Base-by-base conservation (phyloP, 1,284 basidiomycete genomes). In the Pyrrhoderma lamaoense region DNA sequence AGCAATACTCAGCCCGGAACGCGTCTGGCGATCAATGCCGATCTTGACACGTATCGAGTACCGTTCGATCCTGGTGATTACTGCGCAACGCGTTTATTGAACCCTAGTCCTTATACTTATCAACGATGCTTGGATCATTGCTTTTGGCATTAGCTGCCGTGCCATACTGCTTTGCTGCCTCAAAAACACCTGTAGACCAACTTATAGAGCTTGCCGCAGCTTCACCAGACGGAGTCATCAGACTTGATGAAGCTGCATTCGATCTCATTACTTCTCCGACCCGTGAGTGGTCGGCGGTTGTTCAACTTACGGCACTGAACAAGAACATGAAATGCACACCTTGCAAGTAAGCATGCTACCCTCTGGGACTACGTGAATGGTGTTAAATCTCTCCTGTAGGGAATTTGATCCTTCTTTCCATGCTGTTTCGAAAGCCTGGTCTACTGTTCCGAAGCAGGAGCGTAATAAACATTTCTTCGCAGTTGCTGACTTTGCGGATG, bases 401-500 rank as follows among this genome's bases (percentile, higher is more conserved):
- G 79, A 87, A 56, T 95, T 97, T 61, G 80, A 89, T 51, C 89
- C 91, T 2, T 76, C 85, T 14, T 95, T 83, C 76, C 75, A 75
- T 18, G 68, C 80, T 2, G 82, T 96, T 7, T 88, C 90, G 19
- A 82, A 82, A 59, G 80, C 88, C 36, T 96, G 93, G 93, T 64
- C 75, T 3, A 74, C 72, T 23, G 75, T 76, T 16, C 68, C 85
- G 11, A 64, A 73, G 49, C 70, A 70, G n/a, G 68, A 84, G 34
- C 77, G 85, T 40, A 75, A 91, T 64, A 70, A 75, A 53, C 91
- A 95, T 66, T 93, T 96, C 76, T 97, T 96, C 62, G 93, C 82
- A 11, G 84, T 82, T n/a, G 69, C 92, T 35, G 93, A 97, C 67
- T 96, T 95, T 64, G 79, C 85, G 57, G 75, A 88, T 38, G 84